These are phyloP conservation scores for Eutrema japonicum DNA, from an alignment of 345 rosid species.

Conservation along the genomic window DNA sequence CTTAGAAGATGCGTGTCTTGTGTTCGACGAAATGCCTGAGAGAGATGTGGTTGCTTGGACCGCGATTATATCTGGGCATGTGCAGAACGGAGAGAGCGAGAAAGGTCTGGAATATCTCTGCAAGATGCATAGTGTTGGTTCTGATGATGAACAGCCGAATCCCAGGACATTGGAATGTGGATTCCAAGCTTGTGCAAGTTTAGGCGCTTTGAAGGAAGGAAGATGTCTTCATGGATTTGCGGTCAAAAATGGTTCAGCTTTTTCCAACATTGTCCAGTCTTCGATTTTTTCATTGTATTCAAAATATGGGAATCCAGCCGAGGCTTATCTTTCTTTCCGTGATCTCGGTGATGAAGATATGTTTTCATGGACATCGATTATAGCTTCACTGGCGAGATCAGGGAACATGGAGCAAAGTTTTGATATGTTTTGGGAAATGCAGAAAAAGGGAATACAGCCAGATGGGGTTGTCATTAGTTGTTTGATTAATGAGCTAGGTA, in stretches of 20 bases:
- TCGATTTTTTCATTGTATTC: conserved; percentile 61
- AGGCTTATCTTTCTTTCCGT: conserved; percentile 53
- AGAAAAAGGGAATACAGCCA: conserved; percentile 44
- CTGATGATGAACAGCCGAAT: conserved; percentile 54
- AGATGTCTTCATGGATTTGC: conserved; percentile 63
- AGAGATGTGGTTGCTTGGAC: conserved; percentile 80
- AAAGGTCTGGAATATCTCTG: conserved; percentile 57
- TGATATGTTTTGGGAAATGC: conserved; percentile 64
- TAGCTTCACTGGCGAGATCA: conserved; percentile 54
- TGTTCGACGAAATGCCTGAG: conserved; percentile 63
- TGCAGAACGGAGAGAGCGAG: conserved; percentile 61
- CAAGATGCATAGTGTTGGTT: conserved; percentile 53
- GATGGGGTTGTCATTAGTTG: conserved; percentile 69
- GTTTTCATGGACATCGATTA: conserved; percentile 72
- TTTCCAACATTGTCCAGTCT: conserved; percentile 47
- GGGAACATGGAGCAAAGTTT: conserved; percentile 54
- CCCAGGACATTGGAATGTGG: conserved; percentile 66
- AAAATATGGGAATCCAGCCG: conserved; percentile 52
- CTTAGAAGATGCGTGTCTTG: conserved; percentile 47
- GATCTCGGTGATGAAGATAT: conserved; percentile 59
- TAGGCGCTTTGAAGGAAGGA: conserved; percentile 53
- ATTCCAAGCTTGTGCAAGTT: conserved; percentile 64
- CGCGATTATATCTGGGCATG: conserved; percentile 64
- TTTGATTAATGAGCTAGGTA: conserved; percentile 58
- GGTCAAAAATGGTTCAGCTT: conserved; percentile 57